phyloP scores from a whole-genome alignment of 2,329 filamentous ascomycete genomes.

The Zymoseptoria crescenta region DNA sequence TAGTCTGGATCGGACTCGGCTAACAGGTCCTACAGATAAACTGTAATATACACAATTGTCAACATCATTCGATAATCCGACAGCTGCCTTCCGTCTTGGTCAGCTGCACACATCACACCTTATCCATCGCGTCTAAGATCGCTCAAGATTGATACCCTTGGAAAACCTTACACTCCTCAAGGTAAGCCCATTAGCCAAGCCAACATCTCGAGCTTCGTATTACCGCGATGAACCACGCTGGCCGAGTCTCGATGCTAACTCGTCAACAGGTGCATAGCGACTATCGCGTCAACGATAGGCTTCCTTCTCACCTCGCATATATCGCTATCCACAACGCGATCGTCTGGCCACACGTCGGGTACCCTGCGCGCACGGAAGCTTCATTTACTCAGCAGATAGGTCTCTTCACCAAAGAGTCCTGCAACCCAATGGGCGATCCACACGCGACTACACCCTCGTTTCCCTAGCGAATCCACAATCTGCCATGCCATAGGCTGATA shows the following conservation, averaged over 20 bases:
- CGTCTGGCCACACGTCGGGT: not conserved
- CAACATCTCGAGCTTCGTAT: no score
- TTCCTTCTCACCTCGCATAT: not conserved
- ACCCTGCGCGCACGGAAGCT: not conserved
- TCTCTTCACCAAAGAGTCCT: not conserved
- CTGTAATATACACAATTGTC: no score
- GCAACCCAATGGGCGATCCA: not conserved
- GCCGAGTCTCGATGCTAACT: not conserved
- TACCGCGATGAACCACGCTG: no score
- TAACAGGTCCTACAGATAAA: no score
- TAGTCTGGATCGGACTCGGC: no score
- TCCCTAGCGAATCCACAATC: no score
- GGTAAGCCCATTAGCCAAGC: not conserved
- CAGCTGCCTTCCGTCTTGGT: no score
- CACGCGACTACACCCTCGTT: not conserved
- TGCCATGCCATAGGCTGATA: no score
- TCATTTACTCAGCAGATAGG: not conserved
- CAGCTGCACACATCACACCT: no score
- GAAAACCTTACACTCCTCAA: not conserved
- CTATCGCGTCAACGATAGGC: not conserved
- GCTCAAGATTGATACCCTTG: no score
- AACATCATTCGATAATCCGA: no score
- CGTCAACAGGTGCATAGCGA: not conserved
- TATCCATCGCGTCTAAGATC: no score
- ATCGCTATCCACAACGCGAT: not conserved